Base-by-base conservation (phyloP, 2,329 filamentous ascomycete species). In the Byssochlamys sp. region DNA sequence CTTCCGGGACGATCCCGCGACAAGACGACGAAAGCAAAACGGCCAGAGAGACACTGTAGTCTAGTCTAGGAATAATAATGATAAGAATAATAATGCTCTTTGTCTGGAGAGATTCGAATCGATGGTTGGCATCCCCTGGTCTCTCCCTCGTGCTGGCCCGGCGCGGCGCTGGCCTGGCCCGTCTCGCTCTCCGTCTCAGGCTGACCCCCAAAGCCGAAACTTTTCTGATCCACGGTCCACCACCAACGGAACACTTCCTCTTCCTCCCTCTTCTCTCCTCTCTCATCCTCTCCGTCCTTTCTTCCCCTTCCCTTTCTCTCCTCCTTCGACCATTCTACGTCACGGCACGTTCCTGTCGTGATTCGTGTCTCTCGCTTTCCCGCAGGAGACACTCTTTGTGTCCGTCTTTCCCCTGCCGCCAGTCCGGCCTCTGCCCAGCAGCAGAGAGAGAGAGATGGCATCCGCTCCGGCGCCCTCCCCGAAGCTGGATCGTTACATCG, bases 401-500 rank as follows among this genome's bases (percentile, higher is more conserved):
- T 55, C 28, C 25, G 35, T 45, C 31, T 35, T 27, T 39, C 25
- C 52, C 26, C 31, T 33, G 31, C 50, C 27, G 28, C 24, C 29
- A 27, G 28, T 33, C 60, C 61, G 67, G 63, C 63, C 64, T 63
- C 63, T 66, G 60, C 64, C 64, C 67, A 67, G 63, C 63, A 66
- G 19, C 19, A 19, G 19, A 19, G 28, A 29, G 62, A 61, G 61
- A 65, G 68, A 71, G 60, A 75, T 79, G 77, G 75, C 77, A 60
- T 69, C 73, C 70, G 69, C 74, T 63, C 73, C 72, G 69, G 69
- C 74, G 62, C 72, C 80, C 79, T 83, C 84, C 66, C 81, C 86
- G 66, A 88, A 88, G 77, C 84, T 96, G 77, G 94, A 99, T 79
- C 89, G 92, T 75, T 99, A 96, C 78, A 88, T 96, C 65, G 90